Conservation (phyloP, 345 rosid species). For the Jatropha curcas region DNA sequence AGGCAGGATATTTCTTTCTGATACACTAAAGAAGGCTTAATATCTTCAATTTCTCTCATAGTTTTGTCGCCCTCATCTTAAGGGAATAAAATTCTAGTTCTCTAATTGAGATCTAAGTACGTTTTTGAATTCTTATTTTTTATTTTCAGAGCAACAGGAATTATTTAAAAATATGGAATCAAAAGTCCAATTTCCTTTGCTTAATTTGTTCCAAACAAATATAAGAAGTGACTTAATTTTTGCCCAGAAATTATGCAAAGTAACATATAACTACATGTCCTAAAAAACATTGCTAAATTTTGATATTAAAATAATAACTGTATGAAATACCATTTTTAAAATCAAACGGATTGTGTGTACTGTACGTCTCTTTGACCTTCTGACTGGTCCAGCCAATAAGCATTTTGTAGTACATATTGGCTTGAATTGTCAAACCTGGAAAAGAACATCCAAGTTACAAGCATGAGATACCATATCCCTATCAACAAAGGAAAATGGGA, state of each 20-base stretch:
- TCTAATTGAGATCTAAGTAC: neutral
- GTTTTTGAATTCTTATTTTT: neutral
- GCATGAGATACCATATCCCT: neutral
- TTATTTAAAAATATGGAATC: neutral
- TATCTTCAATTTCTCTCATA: neutral
- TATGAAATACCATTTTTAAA: slow-evolving; percentile 72
- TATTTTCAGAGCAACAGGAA: neutral
- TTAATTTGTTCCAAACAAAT: slow-evolving; percentile 2
- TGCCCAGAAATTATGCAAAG: neutral
- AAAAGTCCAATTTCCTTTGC: neutral
- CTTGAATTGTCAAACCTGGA: slow-evolving; percentile 96
- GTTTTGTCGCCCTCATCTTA: neutral
- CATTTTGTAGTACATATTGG: slow-evolving; percentile 96
- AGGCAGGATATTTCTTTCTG: neutral
- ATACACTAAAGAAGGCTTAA: neutral
- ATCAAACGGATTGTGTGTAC: slow-evolving; percentile 77
- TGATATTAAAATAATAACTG: neutral
- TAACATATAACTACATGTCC: neutral
- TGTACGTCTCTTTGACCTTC: slow-evolving; percentile 72
- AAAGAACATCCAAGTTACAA: slow-evolving; percentile 16
- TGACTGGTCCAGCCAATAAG: slow-evolving; percentile 98
- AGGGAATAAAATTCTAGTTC: neutral
- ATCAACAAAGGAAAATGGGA: neutral
- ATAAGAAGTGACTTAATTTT: too few relatives aligned
- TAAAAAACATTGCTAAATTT: neutral